Evolutionary conservation across 169 alveolate species (phyloP), one percentile per base, ranked within the genome.

Genomic region (Plasmodium knowlesi): DNA sequence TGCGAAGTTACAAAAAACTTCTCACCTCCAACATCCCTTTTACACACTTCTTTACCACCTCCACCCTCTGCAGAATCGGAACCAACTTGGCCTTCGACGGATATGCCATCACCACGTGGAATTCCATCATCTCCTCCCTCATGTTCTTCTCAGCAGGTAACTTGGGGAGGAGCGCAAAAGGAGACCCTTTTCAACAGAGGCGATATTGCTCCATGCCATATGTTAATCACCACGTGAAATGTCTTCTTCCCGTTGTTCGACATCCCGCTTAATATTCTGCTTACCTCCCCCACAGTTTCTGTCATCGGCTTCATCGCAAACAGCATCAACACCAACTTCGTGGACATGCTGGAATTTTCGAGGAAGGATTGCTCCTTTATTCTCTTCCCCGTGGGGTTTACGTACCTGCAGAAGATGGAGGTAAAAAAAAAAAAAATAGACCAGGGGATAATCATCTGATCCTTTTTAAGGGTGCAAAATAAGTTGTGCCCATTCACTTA

Each of bases 351-450:
- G 32, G 93, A 86, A n/a, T 86, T 74, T 39, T 86, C 93, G 19
- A 86, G 93, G 34, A 86, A 57, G 25, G 86, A 86, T 25, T 86
- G 93, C 34, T 86, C 93, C 14, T 86, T 86, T 46, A 76, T 86
- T 86, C 93, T 86, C 25, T 86, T 86, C 34, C 93, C 93, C 22
- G 93, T 86, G 43, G 93, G 93, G 1, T 86, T 86, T 41, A 53
- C 93, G 28, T 28, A 86, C 70, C 50, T 86, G 22, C 82, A 86
- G 32, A 73, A 53, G 83, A 86, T 78, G 85, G 93, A 86, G 85
- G 93, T 86, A 76, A 32, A 28, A 2, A 54, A 4, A 10, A 25
- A 37, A 2, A 3, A 34, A 2, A 54, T 5, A 10, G 39, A 37
- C 22, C 53, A 73, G 10, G 25, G 8, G 57, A 1, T 2, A 1